These are phyloP conservation scores for Vitis rupestris DNA, from an alignment of 164 flowering plant genomes.

Conservation along the genomic window DNA sequence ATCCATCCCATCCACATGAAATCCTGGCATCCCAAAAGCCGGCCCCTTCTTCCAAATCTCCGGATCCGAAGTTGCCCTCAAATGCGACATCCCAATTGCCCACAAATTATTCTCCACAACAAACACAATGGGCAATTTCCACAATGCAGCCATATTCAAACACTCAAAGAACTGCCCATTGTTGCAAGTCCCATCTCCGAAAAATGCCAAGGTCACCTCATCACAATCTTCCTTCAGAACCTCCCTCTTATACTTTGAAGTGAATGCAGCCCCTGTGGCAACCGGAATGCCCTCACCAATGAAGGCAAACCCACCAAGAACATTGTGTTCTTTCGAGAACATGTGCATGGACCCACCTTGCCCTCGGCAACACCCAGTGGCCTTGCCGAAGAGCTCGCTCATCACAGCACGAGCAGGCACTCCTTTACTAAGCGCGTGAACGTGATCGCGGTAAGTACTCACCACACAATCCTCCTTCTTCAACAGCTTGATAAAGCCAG, in stretches of 20 bases:
- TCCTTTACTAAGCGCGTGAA: slow-evolving; percentile 88
- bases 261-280: slow-evolving; percentile 93
- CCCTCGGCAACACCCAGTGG: slow-evolving; percentile 92
- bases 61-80: slow-evolving; percentile 94
- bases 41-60: slow-evolving; percentile 87
- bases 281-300: slow-evolving; percentile 96
- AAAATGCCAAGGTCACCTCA: slow-evolving; percentile 78
- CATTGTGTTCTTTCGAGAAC: slow-evolving; percentile 86
- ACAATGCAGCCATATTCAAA: slow-evolving; percentile 93
- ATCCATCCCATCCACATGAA: slow-evolving; percentile 99
- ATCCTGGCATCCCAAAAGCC: slow-evolving; percentile 95
- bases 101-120: slow-evolving; percentile 98
- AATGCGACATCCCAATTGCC: slow-evolving; percentile 99
- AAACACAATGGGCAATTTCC: slow-evolving; percentile 92
- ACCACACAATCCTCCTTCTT: slow-evolving; percentile 63
- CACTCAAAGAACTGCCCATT: slow-evolving; percentile 98
- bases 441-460: slow-evolving; percentile 92
- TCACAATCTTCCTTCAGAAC: slow-evolving; percentile 74
- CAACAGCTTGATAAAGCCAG: slow-evolving; percentile 88
- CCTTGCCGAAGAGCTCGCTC: slow-evolving; percentile 91
- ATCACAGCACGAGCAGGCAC: slow-evolving; percentile 85
- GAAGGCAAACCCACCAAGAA: slow-evolving; percentile 96
- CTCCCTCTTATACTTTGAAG: slow-evolving; percentile 74
- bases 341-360: slow-evolving; percentile 99
- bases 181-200: slow-evolving; percentile 92